Percentiles rank a stretch among this genome's conserved stretches.
Evolutionary conservation across 345 rosid species (phyloP).

Genomic region (Populus alba): DNA sequence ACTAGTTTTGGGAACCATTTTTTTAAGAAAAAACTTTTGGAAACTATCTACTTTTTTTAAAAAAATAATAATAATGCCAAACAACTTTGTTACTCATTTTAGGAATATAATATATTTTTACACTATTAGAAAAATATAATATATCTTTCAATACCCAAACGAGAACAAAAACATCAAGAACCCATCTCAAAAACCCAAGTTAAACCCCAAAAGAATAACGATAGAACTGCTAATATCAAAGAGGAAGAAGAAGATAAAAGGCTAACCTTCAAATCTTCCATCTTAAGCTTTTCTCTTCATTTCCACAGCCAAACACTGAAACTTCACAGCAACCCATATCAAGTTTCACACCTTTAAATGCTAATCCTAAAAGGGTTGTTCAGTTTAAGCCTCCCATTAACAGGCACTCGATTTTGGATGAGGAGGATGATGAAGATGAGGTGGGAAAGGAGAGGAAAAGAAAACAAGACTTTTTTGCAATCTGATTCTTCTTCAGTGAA

Average conservation of each 20-base stretch:
- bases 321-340: constrained; percentile 9
- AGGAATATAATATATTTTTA: too few species aligned
- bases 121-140: too few species aligned
- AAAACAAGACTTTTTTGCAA: constrained; percentile 32
- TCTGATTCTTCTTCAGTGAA: constrained; percentile 44
- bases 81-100: too few species aligned
- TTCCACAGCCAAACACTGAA: constrained; percentile 50
- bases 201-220: not conserved
- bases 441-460: constrained; percentile 29
- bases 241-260: not conserved
- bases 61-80: too few species aligned
- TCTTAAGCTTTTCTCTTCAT: constrained; percentile 41
- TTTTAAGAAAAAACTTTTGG: too few species aligned
- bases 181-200: too few species aligned
- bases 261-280: not conserved
- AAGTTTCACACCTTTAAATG: not conserved
- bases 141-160: too few species aligned
- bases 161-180: too few species aligned
- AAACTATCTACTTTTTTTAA: too few species aligned
- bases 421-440: constrained; percentile 12
- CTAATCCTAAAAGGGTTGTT: constrained; percentile 56
- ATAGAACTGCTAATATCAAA: not conserved
- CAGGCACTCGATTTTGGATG: not conserved
- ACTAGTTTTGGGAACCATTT: too few species aligned
- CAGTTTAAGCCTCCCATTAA: constrained; percentile 60